These are phyloP conservation scores for Trichocladium uniseriatum DNA, from an alignment of 495 filamentous ascomycete species.

Conservation along the genomic window DNA sequence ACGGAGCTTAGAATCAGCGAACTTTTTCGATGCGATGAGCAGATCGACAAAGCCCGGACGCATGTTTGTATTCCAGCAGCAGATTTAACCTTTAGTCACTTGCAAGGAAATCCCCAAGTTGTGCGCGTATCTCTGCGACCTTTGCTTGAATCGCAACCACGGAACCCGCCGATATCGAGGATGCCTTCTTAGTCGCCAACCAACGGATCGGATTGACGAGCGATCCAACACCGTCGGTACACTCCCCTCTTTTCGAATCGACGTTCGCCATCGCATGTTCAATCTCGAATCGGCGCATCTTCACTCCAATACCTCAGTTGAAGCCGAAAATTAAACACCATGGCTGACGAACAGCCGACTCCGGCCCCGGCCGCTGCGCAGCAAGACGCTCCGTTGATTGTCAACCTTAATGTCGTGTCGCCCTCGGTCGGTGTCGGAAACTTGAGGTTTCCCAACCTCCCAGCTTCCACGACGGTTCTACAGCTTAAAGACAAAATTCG, in stretches of 20 bases:
- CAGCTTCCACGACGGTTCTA: slow-evolving; percentile 47
- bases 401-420: slow-evolving; percentile 56
- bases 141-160: no score
- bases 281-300: not conserved
- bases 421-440: slow-evolving; percentile 50
- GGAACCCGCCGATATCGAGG: not conserved
- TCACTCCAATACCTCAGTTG: not conserved
- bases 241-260: not conserved
- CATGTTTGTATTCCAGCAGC: no score
- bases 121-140: no score
- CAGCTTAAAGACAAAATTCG: slow-evolving; percentile 54
- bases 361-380: slow-evolving; percentile 10
- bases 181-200: slow-evolving; percentile 3
- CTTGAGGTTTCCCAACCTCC: slow-evolving; percentile 44
- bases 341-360: slow-evolving; percentile 9
- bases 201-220: not conserved
- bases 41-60: no score
- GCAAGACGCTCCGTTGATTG: slow-evolving; percentile 18
- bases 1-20: no score
- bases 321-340: slow-evolving; percentile 3
- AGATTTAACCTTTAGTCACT: not conserved
- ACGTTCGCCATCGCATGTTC: not conserved
- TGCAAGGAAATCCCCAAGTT: not conserved
- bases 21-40: no score
- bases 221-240: not conserved